phyloP scores from a whole-genome alignment of 2,329 filamentous ascomycete species.

The Fusarium illudens region DNA sequence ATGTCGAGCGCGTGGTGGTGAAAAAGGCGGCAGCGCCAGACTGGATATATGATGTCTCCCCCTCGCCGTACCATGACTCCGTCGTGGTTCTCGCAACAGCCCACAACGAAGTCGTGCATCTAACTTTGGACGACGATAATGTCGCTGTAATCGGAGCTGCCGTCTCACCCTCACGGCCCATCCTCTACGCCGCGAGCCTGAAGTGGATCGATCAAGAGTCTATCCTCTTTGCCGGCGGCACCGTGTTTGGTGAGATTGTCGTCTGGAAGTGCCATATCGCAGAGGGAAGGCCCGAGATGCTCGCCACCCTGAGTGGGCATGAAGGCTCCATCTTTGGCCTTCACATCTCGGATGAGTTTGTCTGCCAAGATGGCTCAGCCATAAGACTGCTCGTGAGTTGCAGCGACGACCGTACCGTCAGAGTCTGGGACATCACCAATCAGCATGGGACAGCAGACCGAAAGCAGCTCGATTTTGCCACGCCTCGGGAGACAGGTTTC shows the following conservation, averaged over 20 bases:
- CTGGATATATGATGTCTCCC: conserved; percentile 77
- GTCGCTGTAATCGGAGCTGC: conserved; percentile 57
- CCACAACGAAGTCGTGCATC: conserved; percentile 79
- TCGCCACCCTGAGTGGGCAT: conserved; percentile 71
- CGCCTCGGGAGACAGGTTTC: conserved; percentile 70
- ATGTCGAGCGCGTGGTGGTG: conserved; percentile 20
- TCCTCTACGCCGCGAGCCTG: conserved; percentile 86
- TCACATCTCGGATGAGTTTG: conserved; percentile 69
- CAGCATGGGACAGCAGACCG: conserved; percentile 36
- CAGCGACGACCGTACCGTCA: conserved; percentile 91
- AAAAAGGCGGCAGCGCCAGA: conserved; percentile 65
- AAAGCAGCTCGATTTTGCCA: conserved; percentile 37
- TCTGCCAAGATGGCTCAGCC: conserved; percentile 47
- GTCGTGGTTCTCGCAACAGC: conserved; percentile 77
- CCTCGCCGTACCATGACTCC: conserved; percentile 55
- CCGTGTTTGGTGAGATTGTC: conserved; percentile 92
- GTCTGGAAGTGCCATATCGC: conserved; percentile 78
- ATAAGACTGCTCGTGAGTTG: conserved; percentile 83
- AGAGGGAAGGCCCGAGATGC: conserved; percentile 47
- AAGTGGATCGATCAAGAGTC: conserved; percentile 65
- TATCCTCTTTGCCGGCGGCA: conserved; percentile 84
- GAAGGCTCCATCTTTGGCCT: conserved; percentile 96
- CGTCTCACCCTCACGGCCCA: conserved; percentile 76
- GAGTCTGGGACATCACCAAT: conserved; percentile 84
- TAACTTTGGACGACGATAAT: conserved; percentile 48